Percentiles rank a stretch among this genome's conserved stretches.
Evolutionary conservation across 1,284 basidiomycete genomes (phyloP).

Genomic region (Kwoniella shivajii): DNA sequence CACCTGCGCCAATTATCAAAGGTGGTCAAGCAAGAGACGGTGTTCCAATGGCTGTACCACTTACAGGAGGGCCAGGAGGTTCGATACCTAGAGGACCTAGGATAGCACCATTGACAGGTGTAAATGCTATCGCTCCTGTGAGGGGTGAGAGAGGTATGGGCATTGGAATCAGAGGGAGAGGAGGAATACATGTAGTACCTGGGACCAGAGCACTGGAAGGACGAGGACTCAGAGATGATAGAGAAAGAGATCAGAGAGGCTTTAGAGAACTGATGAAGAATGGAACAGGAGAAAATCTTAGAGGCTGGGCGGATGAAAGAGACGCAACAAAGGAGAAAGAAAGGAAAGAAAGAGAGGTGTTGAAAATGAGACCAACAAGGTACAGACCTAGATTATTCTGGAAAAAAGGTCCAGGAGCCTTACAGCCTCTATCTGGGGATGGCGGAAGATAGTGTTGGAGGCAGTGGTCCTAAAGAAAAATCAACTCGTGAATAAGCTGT

Average conservation of each 20-base stretch:
- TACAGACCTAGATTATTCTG: slow-evolving; percentile 27
- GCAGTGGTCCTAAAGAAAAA: too few species aligned
- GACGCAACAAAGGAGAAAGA: slow-evolving; percentile 8
- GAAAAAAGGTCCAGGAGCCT: slow-evolving; percentile 36
- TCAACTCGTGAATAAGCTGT: too few species aligned
- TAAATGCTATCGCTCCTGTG: slow-evolving; percentile 14
- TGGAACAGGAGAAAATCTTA: slow-evolving; percentile 5
- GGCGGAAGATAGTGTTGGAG: too few species aligned
- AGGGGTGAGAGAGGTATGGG: not conserved
- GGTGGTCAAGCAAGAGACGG: not conserved
- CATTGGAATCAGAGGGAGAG: slow-evolving; percentile 10
- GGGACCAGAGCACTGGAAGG: not conserved
- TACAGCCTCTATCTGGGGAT: too few species aligned
- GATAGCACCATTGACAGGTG: slow-evolving; percentile 17
- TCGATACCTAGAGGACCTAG: slow-evolving; percentile 4
- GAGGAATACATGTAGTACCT: not conserved
- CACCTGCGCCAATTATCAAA: slow-evolving; percentile 2
- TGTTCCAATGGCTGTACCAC: not conserved
- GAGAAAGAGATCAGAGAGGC: slow-evolving; percentile 2
- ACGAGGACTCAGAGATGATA: not conserved
- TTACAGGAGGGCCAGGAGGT: not conserved
- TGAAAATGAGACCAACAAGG: slow-evolving; percentile 23
- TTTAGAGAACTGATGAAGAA: slow-evolving; percentile 3
- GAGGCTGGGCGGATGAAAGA: slow-evolving; percentile 4
- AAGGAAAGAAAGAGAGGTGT: slow-evolving; percentile 4